phyloP scores from a whole-genome alignment of 805 yeast genomes.

The Yamadazyma phyllophila region DNA sequence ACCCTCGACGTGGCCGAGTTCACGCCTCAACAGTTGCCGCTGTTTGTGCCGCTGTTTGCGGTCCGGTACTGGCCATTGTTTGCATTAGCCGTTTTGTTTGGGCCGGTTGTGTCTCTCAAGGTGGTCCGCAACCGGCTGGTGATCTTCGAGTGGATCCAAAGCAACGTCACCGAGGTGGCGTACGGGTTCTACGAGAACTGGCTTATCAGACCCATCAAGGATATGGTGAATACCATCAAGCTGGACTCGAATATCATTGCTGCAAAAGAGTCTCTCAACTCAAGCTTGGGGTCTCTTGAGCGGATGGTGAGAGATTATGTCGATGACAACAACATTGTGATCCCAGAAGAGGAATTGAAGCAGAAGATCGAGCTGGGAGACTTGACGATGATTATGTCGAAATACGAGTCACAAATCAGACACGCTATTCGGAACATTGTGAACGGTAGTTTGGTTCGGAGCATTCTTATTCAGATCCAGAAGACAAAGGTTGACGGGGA shows the following conservation, averaged over 20 bases:
- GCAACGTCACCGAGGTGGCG: conserved; percentile 61
- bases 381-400: conserved; percentile 71
- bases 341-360: conserved; percentile 31
- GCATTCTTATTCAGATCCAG: conserved; percentile 87
- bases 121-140: conserved; percentile 51
- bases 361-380: conserved; percentile 67
- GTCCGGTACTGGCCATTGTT: conserved; percentile 67
- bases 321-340: conserved; percentile 16
- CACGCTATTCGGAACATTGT: conserved; percentile 63
- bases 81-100: conserved; percentile 41
- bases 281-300: conserved; percentile 78
- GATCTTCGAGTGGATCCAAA: conserved; percentile 54
- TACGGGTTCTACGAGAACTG: conserved; percentile 75
- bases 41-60: conserved; percentile 8
- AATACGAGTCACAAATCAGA: conserved; percentile 74
- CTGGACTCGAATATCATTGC: conserved; percentile 69
- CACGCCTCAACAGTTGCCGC: not conserved
- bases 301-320: conserved; percentile 80
- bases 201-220: conserved; percentile 72
- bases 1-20: conserved; percentile 2
- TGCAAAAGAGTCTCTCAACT: conserved; percentile 72
- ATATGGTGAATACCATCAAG: conserved; percentile 75
- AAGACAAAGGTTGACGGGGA: conserved; percentile 95
- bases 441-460: conserved; percentile 70
- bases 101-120: conserved; percentile 48